Percentiles rank a stretch among this genome's conserved stretches.
These are phyloP conservation scores for Polyporus tsugae DNA, from an alignment of 1,284 basidiomycete genomes.

Conservation along the genomic window DNA sequence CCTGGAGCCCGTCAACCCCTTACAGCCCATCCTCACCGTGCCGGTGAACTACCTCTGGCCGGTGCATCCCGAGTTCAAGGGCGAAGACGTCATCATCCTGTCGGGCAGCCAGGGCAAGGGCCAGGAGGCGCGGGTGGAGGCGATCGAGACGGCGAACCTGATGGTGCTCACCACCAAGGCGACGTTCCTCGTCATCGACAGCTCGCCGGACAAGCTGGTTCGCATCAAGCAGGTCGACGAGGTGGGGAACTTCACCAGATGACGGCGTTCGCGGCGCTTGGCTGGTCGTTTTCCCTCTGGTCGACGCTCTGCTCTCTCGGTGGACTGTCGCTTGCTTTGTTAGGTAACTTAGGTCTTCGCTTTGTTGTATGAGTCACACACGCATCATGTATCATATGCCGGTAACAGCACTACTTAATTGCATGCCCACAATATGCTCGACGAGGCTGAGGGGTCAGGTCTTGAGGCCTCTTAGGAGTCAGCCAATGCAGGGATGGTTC, in stretches of 20 bases:
- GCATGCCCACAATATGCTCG: neutral
- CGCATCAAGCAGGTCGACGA: slow-evolving; percentile 27
- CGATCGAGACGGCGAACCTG: slow-evolving; percentile 26
- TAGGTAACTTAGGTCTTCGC: slow-evolving; percentile 13
- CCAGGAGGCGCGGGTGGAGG: slow-evolving; percentile 33
- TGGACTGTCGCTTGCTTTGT: neutral
- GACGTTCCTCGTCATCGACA: slow-evolving; percentile 31
- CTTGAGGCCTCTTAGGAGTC: too few species aligned
- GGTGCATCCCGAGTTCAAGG: slow-evolving; percentile 36
- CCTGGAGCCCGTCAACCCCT: slow-evolving; percentile 35
- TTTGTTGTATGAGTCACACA: slow-evolving; percentile 16
- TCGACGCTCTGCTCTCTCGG: neutral
- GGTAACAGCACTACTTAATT: slow-evolving; percentile 12
- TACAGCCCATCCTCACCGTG: slow-evolving; percentile 35
- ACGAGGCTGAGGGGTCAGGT: too few species aligned
- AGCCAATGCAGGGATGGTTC: too few species aligned
- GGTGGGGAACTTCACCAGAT: slow-evolving; percentile 26
- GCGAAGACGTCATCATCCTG: slow-evolving; percentile 39
- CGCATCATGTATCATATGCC: slow-evolving; percentile 16
- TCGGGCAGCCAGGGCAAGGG: slow-evolving; percentile 37
- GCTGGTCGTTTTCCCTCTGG: neutral
- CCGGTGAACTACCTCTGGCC: slow-evolving; percentile 43
- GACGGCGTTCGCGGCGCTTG: slow-evolving; percentile 2
- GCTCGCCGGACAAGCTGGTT: slow-evolving; percentile 21
- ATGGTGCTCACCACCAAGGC: slow-evolving; percentile 29